Conservation (phyloP, 306 rosid genomes). For the Cicer arietinum region DNA sequence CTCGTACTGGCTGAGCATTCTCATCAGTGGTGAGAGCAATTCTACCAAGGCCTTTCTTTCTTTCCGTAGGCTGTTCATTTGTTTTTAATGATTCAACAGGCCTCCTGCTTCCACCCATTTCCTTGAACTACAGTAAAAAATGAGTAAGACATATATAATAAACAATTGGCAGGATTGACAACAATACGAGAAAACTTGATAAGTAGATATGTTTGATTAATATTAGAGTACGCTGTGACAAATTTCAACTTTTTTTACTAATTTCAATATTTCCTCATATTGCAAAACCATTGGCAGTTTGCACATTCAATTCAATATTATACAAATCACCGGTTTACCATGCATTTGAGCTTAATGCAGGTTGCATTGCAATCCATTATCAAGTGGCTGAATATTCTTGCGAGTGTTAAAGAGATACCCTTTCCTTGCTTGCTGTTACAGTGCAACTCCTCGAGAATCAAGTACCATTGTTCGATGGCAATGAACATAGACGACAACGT, state of each 20-base stretch:
- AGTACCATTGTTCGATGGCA: too few species aligned
- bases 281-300: too few species aligned
- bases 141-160: background rate
- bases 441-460: too few species aligned
- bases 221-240: too few species aligned
- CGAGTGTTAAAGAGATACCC: too few species aligned
- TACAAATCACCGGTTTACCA: too few species aligned
- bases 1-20: constrained; percentile 90
- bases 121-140: constrained; percentile 71
- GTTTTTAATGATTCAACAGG: constrained; percentile 65
- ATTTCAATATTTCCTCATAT: too few species aligned
- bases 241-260: too few species aligned
- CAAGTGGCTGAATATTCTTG: too few species aligned
- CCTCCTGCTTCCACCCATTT: constrained; percentile 87
- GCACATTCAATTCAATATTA: too few species aligned
- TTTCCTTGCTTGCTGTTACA: background rate
- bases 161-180: background rate
- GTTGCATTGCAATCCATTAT: too few species aligned
- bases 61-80: constrained; percentile 71
- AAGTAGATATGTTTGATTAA: background rate
- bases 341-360: too few species aligned
- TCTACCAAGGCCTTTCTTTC: constrained; percentile 90
- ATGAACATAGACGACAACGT: background rate
- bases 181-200: background rate
- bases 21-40: constrained; percentile 88